Percentiles rank a stretch among this genome's conserved stretches.
These are phyloP conservation scores for Monosporozyma aerobia DNA, from an alignment of 805 yeast genomes.

Conservation along the genomic window DNA sequence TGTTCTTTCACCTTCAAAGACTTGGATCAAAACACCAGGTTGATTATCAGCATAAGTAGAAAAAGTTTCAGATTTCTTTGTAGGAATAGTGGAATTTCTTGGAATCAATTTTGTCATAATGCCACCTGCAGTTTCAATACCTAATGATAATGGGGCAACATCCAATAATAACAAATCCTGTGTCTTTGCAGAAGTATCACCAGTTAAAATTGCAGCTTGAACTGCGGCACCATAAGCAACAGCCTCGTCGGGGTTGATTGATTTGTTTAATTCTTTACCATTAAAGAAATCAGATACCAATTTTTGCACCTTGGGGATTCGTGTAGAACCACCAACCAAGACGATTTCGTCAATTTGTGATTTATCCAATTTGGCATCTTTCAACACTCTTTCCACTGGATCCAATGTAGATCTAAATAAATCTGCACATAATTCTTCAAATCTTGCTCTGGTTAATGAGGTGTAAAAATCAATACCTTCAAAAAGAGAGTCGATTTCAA, in stretches of 20 bases:
- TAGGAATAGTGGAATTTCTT: constrained; percentile 94
- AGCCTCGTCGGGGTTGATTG: constrained; percentile 97
- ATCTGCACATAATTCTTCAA: constrained; percentile 92
- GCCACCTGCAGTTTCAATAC: constrained; percentile 99
- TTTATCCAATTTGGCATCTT: constrained; percentile 85
- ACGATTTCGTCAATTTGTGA: constrained; percentile 86
- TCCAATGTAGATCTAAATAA: constrained; percentile 88
- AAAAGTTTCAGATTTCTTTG: constrained; percentile 94
- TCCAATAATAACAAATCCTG: constrained; percentile 90
- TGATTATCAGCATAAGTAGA: constrained; percentile 97
- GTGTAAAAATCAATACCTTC: constrained; percentile 97
- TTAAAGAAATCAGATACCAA: constrained; percentile 92
- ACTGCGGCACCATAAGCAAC: constrained; percentile 99
- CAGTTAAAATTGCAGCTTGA: constrained; percentile 93
- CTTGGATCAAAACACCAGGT: constrained; percentile 97
- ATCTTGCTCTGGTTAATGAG: constrained; percentile 92
- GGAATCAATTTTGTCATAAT: constrained; percentile 96
- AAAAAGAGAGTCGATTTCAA: constrained; percentile 88
- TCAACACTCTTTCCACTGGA: constrained; percentile 91
- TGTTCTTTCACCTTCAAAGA: constrained; percentile 96
- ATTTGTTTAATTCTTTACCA: constrained; percentile 94
- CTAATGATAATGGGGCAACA: constrained; percentile 94
- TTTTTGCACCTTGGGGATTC: constrained; percentile 96
- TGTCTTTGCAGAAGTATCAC: constrained; percentile 93
- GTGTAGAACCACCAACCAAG: constrained; percentile 95